Evolutionary conservation across 148 eudicot species (phyloP), one percentile per base, ranked within the genome.

Genomic region (Nepenthes gracilis): DNA sequence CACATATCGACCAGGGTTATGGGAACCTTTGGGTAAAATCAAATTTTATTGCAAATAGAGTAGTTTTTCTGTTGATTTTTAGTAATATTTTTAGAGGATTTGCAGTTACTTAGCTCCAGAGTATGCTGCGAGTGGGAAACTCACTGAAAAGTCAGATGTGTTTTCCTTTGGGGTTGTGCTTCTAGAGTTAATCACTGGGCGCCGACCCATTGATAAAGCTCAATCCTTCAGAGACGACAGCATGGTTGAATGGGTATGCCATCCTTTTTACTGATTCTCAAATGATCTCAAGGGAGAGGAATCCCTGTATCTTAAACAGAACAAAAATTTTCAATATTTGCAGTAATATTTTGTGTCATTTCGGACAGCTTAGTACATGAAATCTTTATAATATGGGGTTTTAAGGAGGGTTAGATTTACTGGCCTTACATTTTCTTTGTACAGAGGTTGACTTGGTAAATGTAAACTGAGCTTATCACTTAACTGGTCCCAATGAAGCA

Each of bases 1-100:
- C 96, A 88, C 67, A 78, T 85, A 23, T 88, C 96, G 57, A 88
- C 96, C 35, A 80, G 96, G 55, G 86, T 88, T 36, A 85, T 88
- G 88, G 96, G 96, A 63, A 88, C 96, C 52, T 88, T 88, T 65
- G 96, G 96, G 96, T 85, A 75, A 63, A 61, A 53, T 63, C 14
- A 4, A 33, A 2, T 12, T 36, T 34, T 34, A 14, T 55, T 23
- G 12, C 6, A 35, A 13, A 38, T 13, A 58, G 34, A 57, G 38
- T 43, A 45, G 6, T 50, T 35, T 38, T 61, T 50, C 15, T 12
- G 45, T 38, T 36, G 51, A 34, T 47, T 32, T 50, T 0, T n/a
- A 37, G 13, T 73, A 53, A 70, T 43, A 12, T 69, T 14, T 62
- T 11, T 34, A 64, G 54, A 12, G 60, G 37, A 57, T 40, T 23